Evolutionary conservation across 108 stramenopile species (phyloP).

Genomic region (Nannochloropsis oceanica): DNA sequence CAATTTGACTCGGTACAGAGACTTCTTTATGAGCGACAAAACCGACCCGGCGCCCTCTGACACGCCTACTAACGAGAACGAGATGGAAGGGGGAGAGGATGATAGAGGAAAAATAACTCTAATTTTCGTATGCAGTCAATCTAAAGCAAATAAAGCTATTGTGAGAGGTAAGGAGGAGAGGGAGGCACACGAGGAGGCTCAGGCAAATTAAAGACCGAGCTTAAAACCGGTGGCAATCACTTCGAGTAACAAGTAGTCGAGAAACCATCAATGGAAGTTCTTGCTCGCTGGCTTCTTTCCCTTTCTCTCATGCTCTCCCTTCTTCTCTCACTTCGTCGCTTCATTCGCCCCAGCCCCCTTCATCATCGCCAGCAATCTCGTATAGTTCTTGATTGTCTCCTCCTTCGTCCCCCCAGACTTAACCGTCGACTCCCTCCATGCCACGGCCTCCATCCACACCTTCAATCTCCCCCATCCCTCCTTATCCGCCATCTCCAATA

Average conservation of each 20-base stretch:
- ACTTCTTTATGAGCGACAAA: too few species aligned
- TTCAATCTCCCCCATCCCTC: background rate
- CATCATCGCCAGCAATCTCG: background rate
- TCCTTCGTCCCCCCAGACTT: background rate
- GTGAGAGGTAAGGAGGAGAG: background rate
- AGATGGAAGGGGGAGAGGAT: too few species aligned
- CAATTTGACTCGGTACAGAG: too few species aligned
- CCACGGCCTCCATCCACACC: background rate
- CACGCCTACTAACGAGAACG: too few species aligned
- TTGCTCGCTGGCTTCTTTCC: too few species aligned
- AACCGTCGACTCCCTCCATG: background rate
- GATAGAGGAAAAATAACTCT: too few species aligned
- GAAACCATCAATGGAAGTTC: too few species aligned
- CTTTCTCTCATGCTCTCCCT: background rate
- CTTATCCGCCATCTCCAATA: background rate
- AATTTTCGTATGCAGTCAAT: too few species aligned
- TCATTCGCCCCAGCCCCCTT: background rate
- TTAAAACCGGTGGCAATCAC: background rate
- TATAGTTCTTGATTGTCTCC: background rate
- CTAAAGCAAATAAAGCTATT: too few species aligned
- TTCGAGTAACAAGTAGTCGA: background rate
- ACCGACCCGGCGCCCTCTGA: too few species aligned
- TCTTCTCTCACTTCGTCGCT: background rate
- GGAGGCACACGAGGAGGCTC: background rate
- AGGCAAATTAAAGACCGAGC: background rate